Evolutionary conservation across 768 basidiomycete genomes (phyloP), one percentile per base, ranked within the genome.

Genomic region (Pulveroboletus sp.): DNA sequence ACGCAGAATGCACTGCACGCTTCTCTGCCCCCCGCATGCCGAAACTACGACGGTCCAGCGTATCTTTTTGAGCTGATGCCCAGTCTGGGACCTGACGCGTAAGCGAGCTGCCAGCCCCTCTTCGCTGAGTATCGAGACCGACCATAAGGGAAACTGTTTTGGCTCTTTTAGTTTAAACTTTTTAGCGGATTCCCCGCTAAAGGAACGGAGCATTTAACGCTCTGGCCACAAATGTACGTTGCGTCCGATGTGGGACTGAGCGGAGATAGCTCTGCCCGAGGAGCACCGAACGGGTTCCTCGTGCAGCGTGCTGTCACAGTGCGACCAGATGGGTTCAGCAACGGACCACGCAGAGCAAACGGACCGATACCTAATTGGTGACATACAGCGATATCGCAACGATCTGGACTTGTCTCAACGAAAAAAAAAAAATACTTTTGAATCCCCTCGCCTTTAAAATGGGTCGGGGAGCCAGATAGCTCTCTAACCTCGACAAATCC

Each of bases 161-260:
- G 62, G 59, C 68, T 69, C 62, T 67, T 66, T 64, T 45, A 24
- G 65, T 67, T 68, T 71, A 57, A 57, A 40, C 59, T 59, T 69
- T 68, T 69, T 69, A 54, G 56, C 63, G 49, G 47, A 54, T 51
- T 47, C 52, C 54, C 60, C 51, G 44, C 56, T 47, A 51, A 52
- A 54, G 47, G 38, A 54, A 50, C 55, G 58, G 56, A 17, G 17
- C 15, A 57, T 54, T 58, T 57, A 39, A 43, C 44, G 39, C 49
- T 47, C 47, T 46, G 36, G 10, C 55, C 65, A 40, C 46, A 66
- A 64, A 53, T 56, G 54, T 56, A 60, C 41, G 39, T 57, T 56
- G 56, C 54, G 31, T 54, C 50, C 43, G 27, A 50, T 46, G 53
- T 41, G 47, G 30, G 39, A 42, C 46, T 27, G 37, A 30, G 53